These are phyloP conservation scores for Aspergillus brasiliensis DNA, from an alignment of 2,329 filamentous ascomycete genomes.

Conservation along the genomic window DNA sequence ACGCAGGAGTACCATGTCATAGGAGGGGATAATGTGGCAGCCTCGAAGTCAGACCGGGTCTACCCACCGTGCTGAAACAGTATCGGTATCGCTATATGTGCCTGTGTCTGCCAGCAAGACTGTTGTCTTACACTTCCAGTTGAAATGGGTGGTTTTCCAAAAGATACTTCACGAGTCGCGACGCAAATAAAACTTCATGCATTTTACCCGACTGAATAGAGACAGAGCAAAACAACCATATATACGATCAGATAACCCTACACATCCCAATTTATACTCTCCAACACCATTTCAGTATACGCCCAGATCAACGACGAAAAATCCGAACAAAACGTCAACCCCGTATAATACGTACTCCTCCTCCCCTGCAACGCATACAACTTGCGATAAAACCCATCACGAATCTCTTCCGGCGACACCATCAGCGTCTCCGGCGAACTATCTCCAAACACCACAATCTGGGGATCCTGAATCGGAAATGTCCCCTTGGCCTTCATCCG, in stretches of 20 bases:
- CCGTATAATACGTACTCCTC: slow-evolving; percentile 50
- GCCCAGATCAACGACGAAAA: slow-evolving; percentile 26
- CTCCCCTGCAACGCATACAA: slow-evolving; percentile 49
- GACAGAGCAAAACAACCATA: too few relatives aligned
- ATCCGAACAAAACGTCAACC: slow-evolving; percentile 38
- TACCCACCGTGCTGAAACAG: too few relatives aligned
- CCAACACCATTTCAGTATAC: slow-evolving; percentile 18
- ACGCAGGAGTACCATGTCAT: too few relatives aligned
- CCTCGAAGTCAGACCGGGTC: too few relatives aligned
- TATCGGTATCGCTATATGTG: too few relatives aligned
- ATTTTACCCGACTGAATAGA: too few relatives aligned
- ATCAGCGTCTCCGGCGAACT: slow-evolving; percentile 43
- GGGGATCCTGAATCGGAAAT: slow-evolving; percentile 20
- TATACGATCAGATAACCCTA: background rate
- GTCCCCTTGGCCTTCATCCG: slow-evolving; percentile 15
- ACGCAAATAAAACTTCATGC: too few relatives aligned
- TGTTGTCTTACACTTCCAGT: too few relatives aligned
- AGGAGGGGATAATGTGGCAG: too few relatives aligned
- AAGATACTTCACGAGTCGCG: too few relatives aligned
- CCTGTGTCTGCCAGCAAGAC: too few relatives aligned
- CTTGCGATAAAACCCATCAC: slow-evolving; percentile 45
- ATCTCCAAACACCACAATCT: slow-evolving; percentile 38
- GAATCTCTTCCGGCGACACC: slow-evolving; percentile 38
- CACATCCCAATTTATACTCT: slow-evolving; percentile 8
- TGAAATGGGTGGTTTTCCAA: too few relatives aligned